phyloP scores from a whole-genome alignment of 1,284 basidiomycete genomes.

The Sanghuangporus sanghuang region DNA sequence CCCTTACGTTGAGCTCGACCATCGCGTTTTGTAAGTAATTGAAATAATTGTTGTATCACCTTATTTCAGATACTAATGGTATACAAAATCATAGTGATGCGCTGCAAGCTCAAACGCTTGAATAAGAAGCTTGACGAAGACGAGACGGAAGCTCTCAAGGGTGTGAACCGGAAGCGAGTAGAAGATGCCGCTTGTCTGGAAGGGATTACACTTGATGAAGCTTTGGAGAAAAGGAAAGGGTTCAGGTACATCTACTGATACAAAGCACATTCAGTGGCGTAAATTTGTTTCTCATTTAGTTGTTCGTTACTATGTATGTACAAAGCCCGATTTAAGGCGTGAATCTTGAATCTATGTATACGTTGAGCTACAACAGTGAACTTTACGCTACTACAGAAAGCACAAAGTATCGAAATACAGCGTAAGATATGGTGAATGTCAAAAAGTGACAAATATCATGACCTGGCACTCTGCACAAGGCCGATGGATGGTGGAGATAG shows the following conservation, averaged over 20 bases:
- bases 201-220: constrained; percentile 34
- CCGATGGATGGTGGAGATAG: no score
- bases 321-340: no score
- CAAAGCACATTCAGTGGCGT: background rate
- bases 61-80: background rate
- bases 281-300: background rate
- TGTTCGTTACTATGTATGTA: no score
- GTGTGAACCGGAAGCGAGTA: constrained; percentile 29
- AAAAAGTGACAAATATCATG: no score
- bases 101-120: constrained; percentile 29
- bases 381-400: no score
- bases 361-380: no score
- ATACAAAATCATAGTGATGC: constrained; percentile 22
- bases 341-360: no score
- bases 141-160: constrained; percentile 29
- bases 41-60: background rate
- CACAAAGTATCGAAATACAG: no score
- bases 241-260: constrained; percentile 38
- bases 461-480: no score
- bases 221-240: constrained; percentile 32
- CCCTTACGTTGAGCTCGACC: constrained; percentile 25
- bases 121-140: constrained; percentile 34
- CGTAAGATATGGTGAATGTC: no score
- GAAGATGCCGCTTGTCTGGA: constrained; percentile 34
- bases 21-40: constrained; percentile 27